phyloP scores from a whole-genome alignment of 2,329 filamentous ascomycete species.

The Cytospora mali region DNA sequence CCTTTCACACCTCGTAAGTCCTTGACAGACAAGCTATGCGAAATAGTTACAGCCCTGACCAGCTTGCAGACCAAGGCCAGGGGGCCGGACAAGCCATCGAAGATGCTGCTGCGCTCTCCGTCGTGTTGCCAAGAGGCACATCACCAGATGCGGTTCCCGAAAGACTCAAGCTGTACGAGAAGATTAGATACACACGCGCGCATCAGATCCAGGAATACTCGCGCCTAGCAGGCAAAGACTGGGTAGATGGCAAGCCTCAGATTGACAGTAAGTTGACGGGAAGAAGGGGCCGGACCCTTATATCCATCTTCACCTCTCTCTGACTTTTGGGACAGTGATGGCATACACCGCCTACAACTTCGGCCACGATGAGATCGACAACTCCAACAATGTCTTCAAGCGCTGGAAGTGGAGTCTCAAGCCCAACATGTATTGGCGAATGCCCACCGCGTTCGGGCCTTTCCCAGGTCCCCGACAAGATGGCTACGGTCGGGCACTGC shows the following conservation, averaged over 20 bases:
- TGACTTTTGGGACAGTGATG: constrained; percentile 38
- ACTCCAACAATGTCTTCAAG: constrained; percentile 52
- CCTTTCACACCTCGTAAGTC: constrained; percentile 63
- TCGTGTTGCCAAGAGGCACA: constrained; percentile 55
- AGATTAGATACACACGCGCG: constrained; percentile 59
- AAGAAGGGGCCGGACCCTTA: background rate
- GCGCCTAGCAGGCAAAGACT: constrained; percentile 53
- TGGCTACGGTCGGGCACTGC: constrained; percentile 31
- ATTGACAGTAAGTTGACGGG: constrained; percentile 44
- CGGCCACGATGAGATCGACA: constrained; percentile 60
- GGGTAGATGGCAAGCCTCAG: constrained; percentile 39
- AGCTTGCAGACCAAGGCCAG: constrained; percentile 52
- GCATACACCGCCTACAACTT: constrained; percentile 55
- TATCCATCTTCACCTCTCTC: background rate
- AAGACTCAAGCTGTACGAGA: constrained; percentile 61
- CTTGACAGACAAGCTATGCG: background rate
- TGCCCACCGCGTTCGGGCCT: constrained; percentile 50
- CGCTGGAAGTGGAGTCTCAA: constrained; percentile 49
- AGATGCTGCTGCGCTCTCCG: constrained; percentile 62
- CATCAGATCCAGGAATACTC: constrained; percentile 61
- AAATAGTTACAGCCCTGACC: background rate
- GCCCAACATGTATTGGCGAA: constrained; percentile 44
- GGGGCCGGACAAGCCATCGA: constrained; percentile 68
- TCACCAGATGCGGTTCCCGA: constrained; percentile 50
- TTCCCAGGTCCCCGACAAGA: constrained; percentile 49